phyloP scores from a whole-genome alignment of 2,329 filamentous ascomycete genomes.

The Colletotrichum zoysiae region DNA sequence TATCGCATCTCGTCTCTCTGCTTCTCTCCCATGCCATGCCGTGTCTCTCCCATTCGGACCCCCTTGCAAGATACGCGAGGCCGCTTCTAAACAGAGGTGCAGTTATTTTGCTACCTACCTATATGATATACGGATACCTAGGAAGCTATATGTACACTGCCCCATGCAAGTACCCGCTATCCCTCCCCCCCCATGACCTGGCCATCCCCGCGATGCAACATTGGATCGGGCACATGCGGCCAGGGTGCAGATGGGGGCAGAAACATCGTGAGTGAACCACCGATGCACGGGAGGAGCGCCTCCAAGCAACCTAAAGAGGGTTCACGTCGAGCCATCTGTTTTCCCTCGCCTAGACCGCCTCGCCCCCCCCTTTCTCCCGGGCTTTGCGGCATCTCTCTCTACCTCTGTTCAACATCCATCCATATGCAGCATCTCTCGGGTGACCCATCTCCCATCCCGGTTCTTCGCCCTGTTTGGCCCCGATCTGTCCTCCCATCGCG shows the following conservation, averaged over 20 bases:
- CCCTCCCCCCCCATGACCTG: background rate
- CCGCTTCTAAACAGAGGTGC: background rate
- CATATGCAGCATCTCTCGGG: background rate
- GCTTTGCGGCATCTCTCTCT: background rate
- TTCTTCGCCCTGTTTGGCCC: background rate
- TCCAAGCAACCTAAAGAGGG: background rate
- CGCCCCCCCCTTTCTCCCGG: background rate
- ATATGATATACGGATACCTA: too few relatives aligned
- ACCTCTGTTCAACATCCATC: background rate
- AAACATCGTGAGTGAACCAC: background rate
- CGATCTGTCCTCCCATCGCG: too few relatives aligned
- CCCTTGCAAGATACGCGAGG: background rate
- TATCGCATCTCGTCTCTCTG: background rate
- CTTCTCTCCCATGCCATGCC: background rate
- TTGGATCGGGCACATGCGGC: constrained; percentile 6
- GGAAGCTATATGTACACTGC: background rate
- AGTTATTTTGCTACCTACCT: background rate
- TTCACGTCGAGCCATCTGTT: background rate
- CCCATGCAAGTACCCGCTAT: background rate
- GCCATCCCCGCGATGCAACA: background rate
- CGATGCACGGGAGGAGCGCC: background rate
- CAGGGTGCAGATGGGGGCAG: background rate
- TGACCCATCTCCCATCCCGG: background rate
- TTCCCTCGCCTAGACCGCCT: background rate
- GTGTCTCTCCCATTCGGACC: background rate